Base-by-base conservation (phyloP, 352 stramenopile genomes). In the Pythium phragmiticola region DNA sequence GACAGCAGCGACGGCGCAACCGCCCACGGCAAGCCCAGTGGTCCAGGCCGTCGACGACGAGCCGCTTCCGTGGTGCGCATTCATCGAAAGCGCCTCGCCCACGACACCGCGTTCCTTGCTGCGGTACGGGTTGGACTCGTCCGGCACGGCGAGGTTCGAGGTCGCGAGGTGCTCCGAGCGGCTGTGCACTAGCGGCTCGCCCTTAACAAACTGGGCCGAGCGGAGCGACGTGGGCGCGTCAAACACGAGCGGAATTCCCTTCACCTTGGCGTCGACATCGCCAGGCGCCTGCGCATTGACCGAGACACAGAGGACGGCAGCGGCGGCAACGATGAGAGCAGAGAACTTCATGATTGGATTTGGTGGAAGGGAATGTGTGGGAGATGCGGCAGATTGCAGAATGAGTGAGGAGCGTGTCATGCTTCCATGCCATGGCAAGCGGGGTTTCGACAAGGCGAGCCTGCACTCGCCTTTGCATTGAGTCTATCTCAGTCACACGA, bases 1-100 rank as follows among this genome's bases (percentile, higher is more conserved):
- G 13, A 82, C 68, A n/a, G 76, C 73, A 30, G 62, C 77, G 9
- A 76, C 73, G 30, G 74, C 69, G 60, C 74, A 83, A 17, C 73
- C 77, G 26, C 66, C 66, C 3, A 74, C 63, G 1, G 70, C 70
- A 43, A 82, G 59, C 8, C 69, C 69, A 9, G 77, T 41, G 13
- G 68, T 74, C 19, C 53, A 65, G 26, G 26, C 28, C 19, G 37
- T 39, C 23, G 50, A 60, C 30, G 65, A 65, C 17, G 58, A 36
- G 26, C 42, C 43, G 1, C 17, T 16, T 16, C 36, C 43, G 41
- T 34, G 45, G 21, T 54, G 71, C 13, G 63, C 66, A 8, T 42
- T 42, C 16, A 64, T 43, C 42, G 76, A 76, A 12, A 74, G 62
- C 30, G 76, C 74, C 12, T 41, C 49, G n/a, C 58, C 64, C 3